phyloP scores from a whole-genome alignment of 768 basidiomycete species.

The Hygrophorus russula region DNA sequence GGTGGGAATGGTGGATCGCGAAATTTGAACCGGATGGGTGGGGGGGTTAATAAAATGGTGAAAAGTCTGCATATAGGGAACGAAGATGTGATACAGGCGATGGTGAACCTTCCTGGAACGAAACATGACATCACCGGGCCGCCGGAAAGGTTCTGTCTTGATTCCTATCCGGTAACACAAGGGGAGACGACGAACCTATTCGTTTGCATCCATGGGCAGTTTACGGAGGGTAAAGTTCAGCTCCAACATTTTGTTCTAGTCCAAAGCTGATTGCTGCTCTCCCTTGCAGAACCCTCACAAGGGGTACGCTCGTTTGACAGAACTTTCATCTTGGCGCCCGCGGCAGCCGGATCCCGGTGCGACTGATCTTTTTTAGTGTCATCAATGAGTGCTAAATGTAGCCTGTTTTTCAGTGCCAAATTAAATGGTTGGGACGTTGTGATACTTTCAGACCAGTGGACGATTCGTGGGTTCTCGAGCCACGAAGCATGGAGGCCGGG shows the following conservation, averaged over 20 bases:
- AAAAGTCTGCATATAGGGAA: conserved; percentile 63
- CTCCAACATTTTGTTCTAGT: not conserved
- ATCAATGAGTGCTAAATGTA: conserved; percentile 4
- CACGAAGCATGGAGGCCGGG: conserved; percentile 72
- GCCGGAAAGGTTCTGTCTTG: conserved; percentile 76
- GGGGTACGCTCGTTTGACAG: conserved; percentile 91
- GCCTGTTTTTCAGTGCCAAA: conserved; percentile 45
- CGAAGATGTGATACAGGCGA: conserved; percentile 47
- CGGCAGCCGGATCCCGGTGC: conserved; percentile 73
- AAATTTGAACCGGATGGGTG: conserved; percentile 61
- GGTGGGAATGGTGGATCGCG: conserved; percentile 53
- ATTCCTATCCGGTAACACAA: conserved; percentile 68
- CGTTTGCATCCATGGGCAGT: conserved; percentile 79
- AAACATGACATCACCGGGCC: conserved; percentile 74
- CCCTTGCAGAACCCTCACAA: conserved; percentile 27
- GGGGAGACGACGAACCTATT: conserved; percentile 54
- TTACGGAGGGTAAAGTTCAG: conserved; percentile 58
- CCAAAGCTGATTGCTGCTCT: conserved; percentile 1
- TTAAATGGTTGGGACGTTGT: conserved; percentile 81
- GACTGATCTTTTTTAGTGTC: conserved; percentile 20
- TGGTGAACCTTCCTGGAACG: conserved; percentile 61
- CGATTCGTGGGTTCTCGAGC: conserved; percentile 75
- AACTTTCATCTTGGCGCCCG: conserved; percentile 77
- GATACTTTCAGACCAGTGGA: conserved; percentile 83
- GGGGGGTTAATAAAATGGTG: conserved; percentile 49